A percentile compares a stretch with the other conserved stretches of the same genome.
Conservation (phyloP, 805 yeast genomes). For the Kuraishia hungarica region DNA sequence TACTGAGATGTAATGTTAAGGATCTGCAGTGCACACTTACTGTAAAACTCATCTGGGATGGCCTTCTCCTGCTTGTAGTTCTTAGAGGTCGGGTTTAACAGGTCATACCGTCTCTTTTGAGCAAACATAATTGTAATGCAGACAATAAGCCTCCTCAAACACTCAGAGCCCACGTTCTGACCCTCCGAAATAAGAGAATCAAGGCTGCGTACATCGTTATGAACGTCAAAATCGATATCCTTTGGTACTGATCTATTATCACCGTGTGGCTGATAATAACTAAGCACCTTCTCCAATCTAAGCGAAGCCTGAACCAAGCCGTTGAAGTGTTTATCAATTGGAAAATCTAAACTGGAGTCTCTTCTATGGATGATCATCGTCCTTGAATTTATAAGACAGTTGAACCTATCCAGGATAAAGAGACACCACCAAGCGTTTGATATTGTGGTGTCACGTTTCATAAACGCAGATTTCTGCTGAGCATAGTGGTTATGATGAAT, state of each 20-base stretch:
- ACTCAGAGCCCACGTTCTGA: slow-evolving; percentile 9
- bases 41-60: slow-evolving; percentile 11
- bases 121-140: slow-evolving; percentile 13
- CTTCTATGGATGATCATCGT: slow-evolving; percentile 27
- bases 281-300: slow-evolving; percentile 26
- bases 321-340: slow-evolving; percentile 18
- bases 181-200: slow-evolving; percentile 6
- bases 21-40: slow-evolving; percentile 11
- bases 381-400: slow-evolving; percentile 28
- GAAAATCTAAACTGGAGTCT: slow-evolving; percentile 26
- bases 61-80: slow-evolving; percentile 9
- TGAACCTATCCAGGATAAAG: slow-evolving; percentile 29
- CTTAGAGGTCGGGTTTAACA: slow-evolving; percentile 7
- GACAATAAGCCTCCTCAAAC: slow-evolving; percentile 11
- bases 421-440: slow-evolving; percentile 30
- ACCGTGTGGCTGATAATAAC: slow-evolving; percentile 27
- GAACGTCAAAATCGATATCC: slow-evolving; percentile 16
- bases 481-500: slow-evolving; percentile 23
- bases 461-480: slow-evolving; percentile 1
- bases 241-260: slow-evolving; percentile 16
- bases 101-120: slow-evolving; percentile 12
- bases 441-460: slow-evolving; percentile 11
- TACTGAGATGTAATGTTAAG: slow-evolving; percentile 11
- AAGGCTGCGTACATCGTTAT: slow-evolving; percentile 5
- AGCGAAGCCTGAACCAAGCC: slow-evolving; percentile 22